phyloP scores from a whole-genome alignment of 495 filamentous ascomycete genomes.

The Letharia lupina region DNA sequence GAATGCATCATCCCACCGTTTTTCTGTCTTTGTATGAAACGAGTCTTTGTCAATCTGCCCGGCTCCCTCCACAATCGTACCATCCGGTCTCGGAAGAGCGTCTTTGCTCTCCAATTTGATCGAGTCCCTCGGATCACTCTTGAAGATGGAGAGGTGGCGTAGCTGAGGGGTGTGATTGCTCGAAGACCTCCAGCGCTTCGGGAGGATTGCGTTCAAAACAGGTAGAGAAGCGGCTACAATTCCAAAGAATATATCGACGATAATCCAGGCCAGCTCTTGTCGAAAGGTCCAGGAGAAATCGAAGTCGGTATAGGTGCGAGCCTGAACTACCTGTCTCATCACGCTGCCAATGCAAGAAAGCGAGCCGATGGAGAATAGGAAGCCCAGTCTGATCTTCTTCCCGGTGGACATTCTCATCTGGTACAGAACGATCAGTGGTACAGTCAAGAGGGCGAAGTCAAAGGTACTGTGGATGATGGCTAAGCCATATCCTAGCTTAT shows the following conservation, averaged over 20 bases:
- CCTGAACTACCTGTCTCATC: slow-evolving; percentile 14
- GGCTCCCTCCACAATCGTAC: background rate
- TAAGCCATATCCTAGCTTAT: slow-evolving; percentile 10
- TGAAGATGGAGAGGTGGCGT: background rate
- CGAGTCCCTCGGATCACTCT: background rate
- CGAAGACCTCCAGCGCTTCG: slow-evolving; percentile 1
- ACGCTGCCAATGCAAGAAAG: slow-evolving; percentile 20
- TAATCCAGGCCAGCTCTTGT: slow-evolving; percentile 10
- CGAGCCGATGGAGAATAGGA: slow-evolving; percentile 22
- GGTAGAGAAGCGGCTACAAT: slow-evolving; percentile 23
- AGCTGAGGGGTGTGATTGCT: slow-evolving; percentile 4
- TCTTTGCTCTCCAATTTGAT: background rate
- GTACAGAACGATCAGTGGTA: slow-evolving; percentile 24
- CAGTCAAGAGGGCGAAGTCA: slow-evolving; percentile 23
- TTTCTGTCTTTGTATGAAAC: slow-evolving; percentile 2
- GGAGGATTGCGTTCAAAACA: slow-evolving; percentile 16
- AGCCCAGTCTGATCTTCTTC: slow-evolving; percentile 19
- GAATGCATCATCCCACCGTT: slow-evolving; percentile 6
- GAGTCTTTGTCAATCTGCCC: background rate
- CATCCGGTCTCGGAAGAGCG: background rate
- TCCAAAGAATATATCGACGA: slow-evolving; percentile 22
- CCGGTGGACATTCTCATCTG: slow-evolving; percentile 19
- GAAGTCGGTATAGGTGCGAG: background rate
- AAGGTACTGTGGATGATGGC: slow-evolving; percentile 22
- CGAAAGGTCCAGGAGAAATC: slow-evolving; percentile 3